These are phyloP conservation scores for Exobasidium cylindrosporum DNA, from an alignment of 1,284 basidiomycete genomes.

Conservation along the genomic window DNA sequence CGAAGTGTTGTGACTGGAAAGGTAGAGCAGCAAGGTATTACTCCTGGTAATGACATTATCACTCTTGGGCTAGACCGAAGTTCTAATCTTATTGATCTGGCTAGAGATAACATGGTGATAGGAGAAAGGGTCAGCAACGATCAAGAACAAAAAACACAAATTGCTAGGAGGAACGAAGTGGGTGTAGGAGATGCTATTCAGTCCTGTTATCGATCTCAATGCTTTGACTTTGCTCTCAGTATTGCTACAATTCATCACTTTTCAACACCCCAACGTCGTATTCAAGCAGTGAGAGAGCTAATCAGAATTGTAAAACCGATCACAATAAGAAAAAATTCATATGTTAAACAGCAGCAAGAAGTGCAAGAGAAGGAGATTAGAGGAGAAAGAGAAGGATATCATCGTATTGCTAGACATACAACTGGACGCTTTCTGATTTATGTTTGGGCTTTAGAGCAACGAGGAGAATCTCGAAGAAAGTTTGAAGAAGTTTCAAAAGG, in stretches of 20 bases:
- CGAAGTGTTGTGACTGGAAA: conserved; percentile 13
- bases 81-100: conserved; percentile 60
- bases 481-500: conserved; percentile 25
- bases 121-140: not conserved
- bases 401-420: not conserved
- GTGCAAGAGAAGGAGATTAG: not conserved
- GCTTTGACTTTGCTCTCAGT: conserved; percentile 50
- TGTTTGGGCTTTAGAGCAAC: conserved; percentile 98
- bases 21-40: not conserved
- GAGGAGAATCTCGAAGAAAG: conserved; percentile 56
- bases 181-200: conserved; percentile 47
- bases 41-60: conserved; percentile 23
- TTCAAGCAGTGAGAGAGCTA: conserved; percentile 34
- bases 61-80: conserved; percentile 65
- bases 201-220: conserved; percentile 29
- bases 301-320: conserved; percentile 33
- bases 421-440: conserved; percentile 79
- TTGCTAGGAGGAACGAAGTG: conserved; percentile 34
- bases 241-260: conserved; percentile 55
- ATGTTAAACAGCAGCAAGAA: not conserved
- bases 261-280: conserved; percentile 39
- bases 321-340: not conserved
- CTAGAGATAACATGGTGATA: conserved; percentile 28
- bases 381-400: not conserved
- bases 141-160: not conserved